These are phyloP conservation scores for Phytophthora fragariaefolia DNA, from an alignment of 352 stramenopile species.

Conservation along the genomic window DNA sequence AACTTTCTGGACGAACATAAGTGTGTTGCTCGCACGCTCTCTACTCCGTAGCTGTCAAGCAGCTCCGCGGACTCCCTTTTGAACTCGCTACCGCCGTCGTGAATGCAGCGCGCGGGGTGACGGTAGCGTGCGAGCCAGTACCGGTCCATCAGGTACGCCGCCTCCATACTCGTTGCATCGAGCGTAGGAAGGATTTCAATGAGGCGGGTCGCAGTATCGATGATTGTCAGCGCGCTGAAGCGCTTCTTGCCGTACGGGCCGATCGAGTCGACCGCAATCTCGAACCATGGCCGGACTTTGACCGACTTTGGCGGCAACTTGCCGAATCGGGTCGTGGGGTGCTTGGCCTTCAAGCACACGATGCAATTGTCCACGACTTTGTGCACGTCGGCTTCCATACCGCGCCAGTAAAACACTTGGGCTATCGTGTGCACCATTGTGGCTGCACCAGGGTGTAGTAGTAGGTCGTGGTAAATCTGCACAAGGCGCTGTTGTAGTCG, in stretches of 20 bases:
- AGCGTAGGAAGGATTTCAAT: not conserved
- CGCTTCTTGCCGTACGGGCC: conserved; percentile 1
- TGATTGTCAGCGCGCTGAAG: not conserved
- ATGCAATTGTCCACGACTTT: not conserved
- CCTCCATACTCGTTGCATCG: conserved; percentile 2
- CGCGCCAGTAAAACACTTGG: no score
- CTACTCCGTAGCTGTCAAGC: conserved; percentile 2
- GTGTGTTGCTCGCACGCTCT: not conserved
- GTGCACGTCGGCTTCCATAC: not conserved
- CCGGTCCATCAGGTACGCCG: not conserved
- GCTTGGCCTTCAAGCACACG: not conserved
- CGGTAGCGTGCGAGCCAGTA: conserved; percentile 1
- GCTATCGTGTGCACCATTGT: not conserved
- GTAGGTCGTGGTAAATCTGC: not conserved
- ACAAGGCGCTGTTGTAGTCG: not conserved
- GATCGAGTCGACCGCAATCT: conserved; percentile 5
- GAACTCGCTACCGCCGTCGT: conserved; percentile 2
- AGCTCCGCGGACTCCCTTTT: conserved; percentile 13
- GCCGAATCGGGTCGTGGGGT: conserved; percentile 2
- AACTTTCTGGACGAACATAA: not conserved
- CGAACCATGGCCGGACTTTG: not conserved
- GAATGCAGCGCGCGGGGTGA: not conserved
- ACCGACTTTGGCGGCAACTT: conserved; percentile 8
- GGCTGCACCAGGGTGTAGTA: not conserved
- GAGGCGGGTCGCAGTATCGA: conserved; percentile 3